Base-by-base conservation (phyloP, 2,329 filamentous ascomycete species). In the Stachybotrys chlorohalonatus region DNA sequence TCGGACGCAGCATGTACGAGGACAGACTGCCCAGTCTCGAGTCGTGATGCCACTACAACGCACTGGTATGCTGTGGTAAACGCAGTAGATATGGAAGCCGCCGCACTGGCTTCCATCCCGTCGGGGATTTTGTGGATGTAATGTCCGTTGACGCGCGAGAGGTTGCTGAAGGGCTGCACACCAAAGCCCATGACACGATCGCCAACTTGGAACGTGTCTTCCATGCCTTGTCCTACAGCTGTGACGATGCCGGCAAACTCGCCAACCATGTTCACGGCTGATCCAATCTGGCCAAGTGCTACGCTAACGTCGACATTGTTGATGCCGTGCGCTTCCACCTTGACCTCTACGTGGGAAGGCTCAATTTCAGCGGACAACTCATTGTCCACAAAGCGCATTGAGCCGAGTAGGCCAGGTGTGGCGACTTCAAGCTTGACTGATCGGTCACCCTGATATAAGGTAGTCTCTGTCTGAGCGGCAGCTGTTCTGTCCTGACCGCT, bases 11-110 rank as follows among this genome's bases (percentile, higher is more conserved):
- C 54, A 42, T 64, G 60, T 7, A 65, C 58, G n/a, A 65, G 53
- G 31, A 65, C 50, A 5, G 32, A 54, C 30, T 64, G 53, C 7
- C 63, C 63, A 3, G 55, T 55, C 11, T 56, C 52, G 7, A 71
- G 55, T 5, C 61, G 55, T 7, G 59, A 68, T n/a, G 64, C n/a
- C 11, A 64, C 32, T 15, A 61, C 51, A 1, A 72, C 56, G 5
- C 57, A 57, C 45, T 66, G 58, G 47, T 54, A 50, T 13, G 30
- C 48, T 3, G 48, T 50, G 7, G 31, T 3, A 24, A 17, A 30
- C 6, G 24, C n/a, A n/a, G 11, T 13, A 13, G 48, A 17, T 7
- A 31, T 15, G 16, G 48, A 24, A 15, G 48, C 48, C 9, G 48
- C 48, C 3, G 7, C 31, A 7, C 6, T 11, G 31, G 30, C 3